phyloP scores from a whole-genome alignment of 2,329 filamentous ascomycete genomes.

The Bipolaris victoriae region DNA sequence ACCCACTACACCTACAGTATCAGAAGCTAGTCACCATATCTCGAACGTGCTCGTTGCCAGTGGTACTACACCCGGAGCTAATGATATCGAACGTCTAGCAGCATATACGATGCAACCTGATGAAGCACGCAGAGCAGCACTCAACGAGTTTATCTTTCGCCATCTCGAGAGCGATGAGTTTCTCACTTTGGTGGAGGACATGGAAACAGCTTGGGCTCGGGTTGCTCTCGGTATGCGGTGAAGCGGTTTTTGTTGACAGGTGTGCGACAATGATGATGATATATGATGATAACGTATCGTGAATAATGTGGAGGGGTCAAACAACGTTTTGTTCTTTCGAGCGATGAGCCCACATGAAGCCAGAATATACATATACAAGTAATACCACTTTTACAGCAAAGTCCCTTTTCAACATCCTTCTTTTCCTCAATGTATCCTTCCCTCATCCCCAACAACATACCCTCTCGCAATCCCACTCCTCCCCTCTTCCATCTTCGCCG shows the following conservation, averaged over 20 bases:
- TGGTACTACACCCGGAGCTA: neutral
- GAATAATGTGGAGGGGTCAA: neutral
- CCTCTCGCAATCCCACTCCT: conserved; percentile 86
- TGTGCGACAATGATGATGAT: neutral
- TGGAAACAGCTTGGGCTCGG: conserved; percentile 55
- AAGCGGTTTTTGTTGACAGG: neutral
- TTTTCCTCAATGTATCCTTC: conserved; percentile 27
- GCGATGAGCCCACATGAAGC: neutral
- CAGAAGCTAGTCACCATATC: conserved; percentile 1
- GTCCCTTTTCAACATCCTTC: neutral
- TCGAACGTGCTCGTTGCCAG: neutral
- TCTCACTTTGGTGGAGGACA: conserved; percentile 58
- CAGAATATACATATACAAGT: neutral
- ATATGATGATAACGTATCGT: neutral
- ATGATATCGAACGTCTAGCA: conserved; percentile 23
- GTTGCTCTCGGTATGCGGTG: conserved; percentile 27
- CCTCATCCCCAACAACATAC: conserved; percentile 73
- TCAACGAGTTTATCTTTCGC: conserved; percentile 60
- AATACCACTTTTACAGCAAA: neutral
- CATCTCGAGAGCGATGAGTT: conserved; percentile 59
- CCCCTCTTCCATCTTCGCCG: conserved; percentile 81
- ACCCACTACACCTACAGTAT: conserved; percentile 16
- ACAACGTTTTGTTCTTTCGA: neutral
- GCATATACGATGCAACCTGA: conserved; percentile 49
- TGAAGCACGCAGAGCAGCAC: conserved; percentile 50